Evolutionary conservation across 2,329 filamentous ascomycete species (phyloP).

Genomic region (Ophiocordyceps unilateralis): DNA sequence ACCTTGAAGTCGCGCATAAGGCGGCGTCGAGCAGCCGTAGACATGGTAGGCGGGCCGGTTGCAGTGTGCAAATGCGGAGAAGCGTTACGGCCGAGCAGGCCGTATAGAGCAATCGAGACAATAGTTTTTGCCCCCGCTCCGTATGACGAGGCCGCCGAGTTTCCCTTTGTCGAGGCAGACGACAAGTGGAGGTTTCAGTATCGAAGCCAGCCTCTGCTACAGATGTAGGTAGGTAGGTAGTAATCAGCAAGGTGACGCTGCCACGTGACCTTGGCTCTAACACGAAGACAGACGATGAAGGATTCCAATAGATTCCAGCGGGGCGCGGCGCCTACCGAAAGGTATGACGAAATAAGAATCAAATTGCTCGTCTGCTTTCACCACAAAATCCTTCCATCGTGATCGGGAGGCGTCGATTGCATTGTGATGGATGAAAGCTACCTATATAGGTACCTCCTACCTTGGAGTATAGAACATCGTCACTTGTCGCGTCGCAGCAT

Average conservation of each 20-base stretch:
- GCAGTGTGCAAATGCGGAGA: too few relatives aligned
- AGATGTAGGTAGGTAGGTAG: too few relatives aligned
- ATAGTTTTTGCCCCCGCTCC: not conserved
- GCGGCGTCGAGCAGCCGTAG: conserved; percentile 83
- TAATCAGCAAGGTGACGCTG: not conserved
- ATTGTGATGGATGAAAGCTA: too few relatives aligned
- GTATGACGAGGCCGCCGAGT: not conserved
- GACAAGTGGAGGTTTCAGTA: not conserved
- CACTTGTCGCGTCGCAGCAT: not conserved
- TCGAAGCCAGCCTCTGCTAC: not conserved
- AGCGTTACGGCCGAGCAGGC: not conserved
- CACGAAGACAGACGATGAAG: not conserved
- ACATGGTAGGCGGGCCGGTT: conserved; percentile 46
- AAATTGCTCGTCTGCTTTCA: too few relatives aligned
- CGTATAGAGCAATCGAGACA: not conserved
- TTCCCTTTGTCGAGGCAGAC: not conserved
- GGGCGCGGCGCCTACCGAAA: too few relatives aligned
- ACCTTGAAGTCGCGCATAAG: conserved; percentile 99
- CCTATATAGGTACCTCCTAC: too few relatives aligned
- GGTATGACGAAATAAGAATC: too few relatives aligned
- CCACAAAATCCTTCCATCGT: too few relatives aligned
- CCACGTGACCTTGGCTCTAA: conserved; percentile 2
- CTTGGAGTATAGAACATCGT: not conserved
- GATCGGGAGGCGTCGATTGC: too few relatives aligned
- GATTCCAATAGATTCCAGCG: too few relatives aligned